Base-by-base conservation (phyloP, 2,329 filamentous ascomycete species). In the Orbilia quercus region DNA sequence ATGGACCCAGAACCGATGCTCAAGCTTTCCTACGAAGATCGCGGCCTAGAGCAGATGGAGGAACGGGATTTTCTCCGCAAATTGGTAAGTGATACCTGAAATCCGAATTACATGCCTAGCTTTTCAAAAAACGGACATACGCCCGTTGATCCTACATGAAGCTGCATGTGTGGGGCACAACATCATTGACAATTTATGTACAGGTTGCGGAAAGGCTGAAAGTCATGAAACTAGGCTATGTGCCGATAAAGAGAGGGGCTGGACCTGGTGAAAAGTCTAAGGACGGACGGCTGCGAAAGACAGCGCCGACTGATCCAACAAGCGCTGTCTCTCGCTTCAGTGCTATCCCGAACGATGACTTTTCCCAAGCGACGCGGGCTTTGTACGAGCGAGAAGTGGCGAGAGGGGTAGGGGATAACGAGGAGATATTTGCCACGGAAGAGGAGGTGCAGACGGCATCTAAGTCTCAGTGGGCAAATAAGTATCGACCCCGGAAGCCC, bases 381-480 rank as follows among this genome's bases (percentile, higher is more conserved):
- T 83, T 96, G 34, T 97, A 96, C 80, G 93, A 98, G 78, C 88
- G 93, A 54, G 95, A 98, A 81, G 91, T 96, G 48, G 94, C 95
- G 18, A 89, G 92, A 74, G 95, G 95, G 0, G 87, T 99, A 7
- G 88, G 89, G 74, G 95, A 98, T 79, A 92, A 96, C 78, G 95
- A 99, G 80, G 95, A 99, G 81, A 91, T 99, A 34, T 97, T 99
- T 79, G 89, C 91, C 0, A 91, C 89, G 7, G 95, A 99, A 82
- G 95, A 96, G 81, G 85, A 89, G 42, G 88, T 96, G 23, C 76
- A 76, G 18, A 86, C 86, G 7, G 82, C 83, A 3, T 83, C 85
- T 1, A 88, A 88, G 76, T 89, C 91, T 2, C 86, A 89, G 75
- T 96, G 92, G 92, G 89, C 90, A 4, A 88, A 88, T 79, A 92